These are phyloP conservation scores for Blepharisma stoltei DNA, from an alignment of 73 alveolate species.

Conservation along the genomic window DNA sequence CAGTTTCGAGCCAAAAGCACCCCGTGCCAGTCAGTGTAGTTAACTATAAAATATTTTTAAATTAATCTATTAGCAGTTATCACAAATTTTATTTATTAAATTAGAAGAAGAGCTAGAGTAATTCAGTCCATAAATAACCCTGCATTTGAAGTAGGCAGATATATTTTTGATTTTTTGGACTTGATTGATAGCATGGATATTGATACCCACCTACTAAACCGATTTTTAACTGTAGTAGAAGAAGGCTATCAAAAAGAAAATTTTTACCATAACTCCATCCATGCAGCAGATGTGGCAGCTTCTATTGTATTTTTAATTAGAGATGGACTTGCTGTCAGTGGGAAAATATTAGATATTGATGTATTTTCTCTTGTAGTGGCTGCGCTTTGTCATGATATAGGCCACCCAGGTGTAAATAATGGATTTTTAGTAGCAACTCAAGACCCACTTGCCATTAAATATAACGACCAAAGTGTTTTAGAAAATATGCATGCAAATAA, in stretches of 20 bases:
- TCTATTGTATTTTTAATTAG: conserved; percentile 45
- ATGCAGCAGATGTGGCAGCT: conserved; percentile 76
- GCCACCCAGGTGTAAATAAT: conserved; percentile 71
- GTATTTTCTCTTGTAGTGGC: conserved; percentile 34
- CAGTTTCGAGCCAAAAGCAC: too few relatives aligned
- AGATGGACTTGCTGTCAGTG: conserved; percentile 42
- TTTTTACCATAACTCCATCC: conserved; percentile 75
- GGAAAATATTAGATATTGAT: conserved; percentile 28
- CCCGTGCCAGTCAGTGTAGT: too few relatives aligned
- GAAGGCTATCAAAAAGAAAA: conserved; percentile 60
- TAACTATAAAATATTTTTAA: too few relatives aligned
- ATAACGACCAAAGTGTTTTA: conserved; percentile 68
- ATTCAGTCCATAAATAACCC: not conserved
- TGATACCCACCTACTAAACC: not conserved
- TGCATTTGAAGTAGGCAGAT: not conserved
- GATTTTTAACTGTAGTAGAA: not conserved
- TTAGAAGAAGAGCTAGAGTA: too few relatives aligned
- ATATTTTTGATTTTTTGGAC: not conserved
- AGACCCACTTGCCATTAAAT: conserved; percentile 53
- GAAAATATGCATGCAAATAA: conserved; percentile 69
- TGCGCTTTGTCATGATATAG: conserved; percentile 64
- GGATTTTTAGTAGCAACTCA: conserved; percentile 46
- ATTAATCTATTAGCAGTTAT: too few relatives aligned
- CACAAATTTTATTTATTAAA: too few relatives aligned
- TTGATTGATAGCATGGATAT: not conserved